Conservation (phyloP, 345 rosid genomes). For the Jatropha curcas region DNA sequence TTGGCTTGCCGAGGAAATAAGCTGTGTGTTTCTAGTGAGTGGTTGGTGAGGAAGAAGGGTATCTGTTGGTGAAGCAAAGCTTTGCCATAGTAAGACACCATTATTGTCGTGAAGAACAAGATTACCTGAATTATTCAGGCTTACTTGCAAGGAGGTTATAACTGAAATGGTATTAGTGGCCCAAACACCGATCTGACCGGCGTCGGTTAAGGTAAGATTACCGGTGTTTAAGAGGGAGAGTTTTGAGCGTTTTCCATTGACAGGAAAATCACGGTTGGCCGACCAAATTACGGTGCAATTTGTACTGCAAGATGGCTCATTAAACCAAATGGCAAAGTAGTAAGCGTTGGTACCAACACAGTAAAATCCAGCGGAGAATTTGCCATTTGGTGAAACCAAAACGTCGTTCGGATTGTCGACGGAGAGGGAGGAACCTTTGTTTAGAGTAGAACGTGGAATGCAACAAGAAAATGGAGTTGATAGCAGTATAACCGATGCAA, state of each 20-base stretch:
- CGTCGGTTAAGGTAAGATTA: slow-evolving; percentile 27
- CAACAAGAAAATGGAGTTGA: too few relatives aligned
- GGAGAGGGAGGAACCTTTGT: slow-evolving; percentile 28
- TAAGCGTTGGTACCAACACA: slow-evolving; percentile 31
- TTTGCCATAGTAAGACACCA: slow-evolving; percentile 28
- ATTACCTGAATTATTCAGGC: slow-evolving; percentile 28
- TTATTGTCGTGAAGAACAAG: slow-evolving; percentile 15
- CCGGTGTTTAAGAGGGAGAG: slow-evolving; percentile 25
- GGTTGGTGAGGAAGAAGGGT: slow-evolving; percentile 44
- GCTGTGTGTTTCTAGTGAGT: slow-evolving; percentile 15
- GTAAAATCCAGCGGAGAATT: slow-evolving; percentile 35
- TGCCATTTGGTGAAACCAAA: slow-evolving; percentile 18
- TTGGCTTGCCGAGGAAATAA: neutral
- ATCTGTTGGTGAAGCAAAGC: slow-evolving; percentile 40
- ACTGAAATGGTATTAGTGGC: slow-evolving; percentile 4
- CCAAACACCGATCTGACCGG: slow-evolving; percentile 21
- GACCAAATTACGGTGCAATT: slow-evolving; percentile 32
- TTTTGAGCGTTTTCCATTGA: slow-evolving; percentile 40
- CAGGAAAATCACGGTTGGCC: slow-evolving; percentile 42
- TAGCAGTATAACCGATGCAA: too few relatives aligned
- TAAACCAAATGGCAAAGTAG: slow-evolving; percentile 25
- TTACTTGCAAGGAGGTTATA: neutral
- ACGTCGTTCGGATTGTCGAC: slow-evolving; percentile 25
- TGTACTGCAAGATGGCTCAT: slow-evolving; percentile 8
- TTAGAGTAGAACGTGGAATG: neutral